Evolutionary conservation across 257 asterid species (phyloP), one percentile per base, ranked within the genome.

Genomic region (Solanum lycopersicoides): DNA sequence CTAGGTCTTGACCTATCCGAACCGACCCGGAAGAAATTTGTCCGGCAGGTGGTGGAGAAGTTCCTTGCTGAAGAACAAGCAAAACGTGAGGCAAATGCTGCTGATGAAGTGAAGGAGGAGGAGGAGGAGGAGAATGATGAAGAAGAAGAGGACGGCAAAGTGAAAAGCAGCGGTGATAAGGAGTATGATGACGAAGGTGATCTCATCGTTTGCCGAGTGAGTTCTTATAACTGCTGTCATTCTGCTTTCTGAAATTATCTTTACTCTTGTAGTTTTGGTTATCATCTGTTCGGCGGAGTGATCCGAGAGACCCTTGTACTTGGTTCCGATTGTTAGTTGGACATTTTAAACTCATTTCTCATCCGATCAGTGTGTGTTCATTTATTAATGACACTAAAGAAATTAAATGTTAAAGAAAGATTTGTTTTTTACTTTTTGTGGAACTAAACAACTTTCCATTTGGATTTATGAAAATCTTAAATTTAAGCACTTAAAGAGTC

Each of bases 131-230:
- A 35, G 39, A 35, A 63, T 0, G 71, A n/a, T 4, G 96, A 91
- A 3, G 95, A 87, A 3, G 84, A 83, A 16, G 90, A 79, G 34
- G 93, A 89, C 2, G 90, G 87, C n/a, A 86, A 86, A 7, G 91
- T 86, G 15, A 91, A 84, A 1, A 91, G 66, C 66, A 56, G 88
- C 1, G 91, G 89, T 73, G 96, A 89, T 44, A 93, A 89, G 88
- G 98, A 95, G 91, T 94, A 90, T 73, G 99, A 96, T 80, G 99
- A 95, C 44, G 99, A 93, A 21, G 99, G 99, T 28, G 96, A 95
- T 66, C 97, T 94, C 88, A 96, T 97, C 45, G 82, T 95, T 79
- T 97, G 99, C 91, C 93, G 98, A 88, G 98, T 96, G 75, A 91
- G 97, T 88, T 45, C 10, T 28, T 1, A 18, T 42, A 34, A 69